Base-by-base conservation (phyloP, 2,329 filamentous ascomycete species). In the Phoma sp. region DNA sequence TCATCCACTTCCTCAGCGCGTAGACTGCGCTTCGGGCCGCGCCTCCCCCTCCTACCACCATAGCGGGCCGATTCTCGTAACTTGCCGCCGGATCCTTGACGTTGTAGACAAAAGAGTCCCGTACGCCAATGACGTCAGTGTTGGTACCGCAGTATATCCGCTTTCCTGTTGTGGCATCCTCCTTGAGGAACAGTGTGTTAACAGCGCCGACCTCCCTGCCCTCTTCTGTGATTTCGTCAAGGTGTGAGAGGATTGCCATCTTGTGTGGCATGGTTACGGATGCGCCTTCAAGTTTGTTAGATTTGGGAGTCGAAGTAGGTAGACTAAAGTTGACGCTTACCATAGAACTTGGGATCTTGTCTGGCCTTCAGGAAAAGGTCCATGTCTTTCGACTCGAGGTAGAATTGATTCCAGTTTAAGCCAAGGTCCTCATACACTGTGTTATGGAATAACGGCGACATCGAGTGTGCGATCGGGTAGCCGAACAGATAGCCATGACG, bases 251-350 rank as follows among this genome's bases (percentile, higher is more conserved):
- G 69, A 93, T 91, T 62, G 85, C 81, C 28, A 93, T 84, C 74
- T 95, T 93, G 78, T 91, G 87, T 0, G 91, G 90, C 90, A 93
- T 95, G 17, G 90, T 93, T 25, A 93, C 86, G 6, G 88, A 85
- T 20, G 87, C 84, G 47, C 88, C 87, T 84, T 59, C n/a, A 28
- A 3, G 29, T 4, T 11, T n/a, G 17, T 56, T 18, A 56, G 42
- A 34, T 4, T 33, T 7, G 2, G 9, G 7, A 14, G 14, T 26
- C n/a, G n/a, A 29, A 18, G 5, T n/a, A 21, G 23, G 15, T 14
- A 17, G 5, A 20, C 34, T 7, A 5, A 15, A 7, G 4, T 25
- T 15, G 12, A 42, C 6, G 57, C 77, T 34, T 76, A 83, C 86
- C 87, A 66, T 86, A 88, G 71, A 87, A 89, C 58, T 81, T 78